Evolutionary conservation across 371 early-diverging fungal genomes (phyloP).

Genomic region (Mortierella sp.): DNA sequence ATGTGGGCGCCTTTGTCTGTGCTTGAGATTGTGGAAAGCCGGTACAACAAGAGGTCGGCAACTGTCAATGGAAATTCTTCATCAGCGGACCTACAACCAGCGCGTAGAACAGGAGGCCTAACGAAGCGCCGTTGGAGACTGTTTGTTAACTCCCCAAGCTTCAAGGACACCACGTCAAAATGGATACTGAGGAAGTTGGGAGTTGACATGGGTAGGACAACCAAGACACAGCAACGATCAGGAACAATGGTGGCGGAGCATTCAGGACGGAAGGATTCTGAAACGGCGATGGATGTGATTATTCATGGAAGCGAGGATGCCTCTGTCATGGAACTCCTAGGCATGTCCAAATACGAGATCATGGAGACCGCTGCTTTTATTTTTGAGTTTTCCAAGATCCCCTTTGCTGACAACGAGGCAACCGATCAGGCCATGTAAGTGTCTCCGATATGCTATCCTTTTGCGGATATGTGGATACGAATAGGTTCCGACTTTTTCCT

Average conservation of each 20-base stretch:
- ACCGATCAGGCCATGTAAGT: constrained; percentile 40
- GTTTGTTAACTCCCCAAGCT: constrained; percentile 33
- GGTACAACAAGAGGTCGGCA: constrained; percentile 8
- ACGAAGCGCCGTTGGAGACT: constrained; percentile 38
- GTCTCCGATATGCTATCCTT: neutral
- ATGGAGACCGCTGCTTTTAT: constrained; percentile 47
- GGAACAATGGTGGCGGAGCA: constrained; percentile 41
- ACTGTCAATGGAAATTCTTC: too few species aligned
- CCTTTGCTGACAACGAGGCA: constrained; percentile 27
- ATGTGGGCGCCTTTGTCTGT: constrained; percentile 49
- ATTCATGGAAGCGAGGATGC: constrained; percentile 43
- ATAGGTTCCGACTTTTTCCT: neutral
- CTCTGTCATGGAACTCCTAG: constrained; percentile 33
- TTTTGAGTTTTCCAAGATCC: constrained; percentile 44
- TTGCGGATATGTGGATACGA: neutral
- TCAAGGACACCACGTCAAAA: constrained; percentile 35
- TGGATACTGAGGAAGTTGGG: constrained; percentile 52
- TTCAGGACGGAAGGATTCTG: neutral
- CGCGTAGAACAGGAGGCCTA: neutral
- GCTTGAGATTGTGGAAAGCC: constrained; percentile 23
- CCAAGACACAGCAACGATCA: constrained; percentile 33
- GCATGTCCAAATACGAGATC: constrained; percentile 34
- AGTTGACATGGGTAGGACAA: constrained; percentile 32
- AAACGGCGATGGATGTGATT: constrained; percentile 36
- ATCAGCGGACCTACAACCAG: neutral